These are phyloP conservation scores for Arthromyces matolae DNA, from an alignment of 768 basidiomycete genomes.

Conservation along the genomic window DNA sequence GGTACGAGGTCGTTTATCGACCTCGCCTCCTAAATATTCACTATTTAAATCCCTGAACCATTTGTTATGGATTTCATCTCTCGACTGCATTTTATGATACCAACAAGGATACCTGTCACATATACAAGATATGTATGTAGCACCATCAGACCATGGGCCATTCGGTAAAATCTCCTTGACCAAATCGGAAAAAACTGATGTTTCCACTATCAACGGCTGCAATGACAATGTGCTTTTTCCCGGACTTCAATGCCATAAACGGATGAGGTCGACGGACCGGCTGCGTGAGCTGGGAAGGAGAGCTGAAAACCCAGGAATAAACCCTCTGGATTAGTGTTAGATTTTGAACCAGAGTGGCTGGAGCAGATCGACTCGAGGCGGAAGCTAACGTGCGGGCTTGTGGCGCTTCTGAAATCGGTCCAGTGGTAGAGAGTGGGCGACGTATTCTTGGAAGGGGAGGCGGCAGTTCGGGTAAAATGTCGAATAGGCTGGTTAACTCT, in stretches of 20 bases:
- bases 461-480: conserved; percentile 63
- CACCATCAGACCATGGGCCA: conserved; percentile 59
- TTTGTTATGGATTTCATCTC: neutral
- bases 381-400: too few relatives aligned
- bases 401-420: too few relatives aligned
- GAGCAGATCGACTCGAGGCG: neutral
- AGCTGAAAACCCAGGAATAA: conserved; percentile 25
- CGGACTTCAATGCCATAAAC: conserved; percentile 77
- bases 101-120: neutral
- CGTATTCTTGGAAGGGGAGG: conserved; percentile 50
- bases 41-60: neutral
- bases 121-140: neutral
- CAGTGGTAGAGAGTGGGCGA: conserved; percentile 18
- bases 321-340: conserved; percentile 25
- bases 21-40: neutral
- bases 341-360: neutral
- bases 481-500: conserved; percentile 75
- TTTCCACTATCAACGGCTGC: conserved; percentile 88
- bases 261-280: conserved; percentile 54
- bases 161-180: conserved; percentile 80
- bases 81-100: neutral
- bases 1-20: too few relatives aligned
- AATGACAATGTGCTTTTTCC: conserved; percentile 78
- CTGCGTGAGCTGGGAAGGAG: conserved; percentile 10
- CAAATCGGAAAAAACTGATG: conserved; percentile 85